Percentiles rank a stretch among this genome's conserved stretches.
phyloP scores from a whole-genome alignment of 192 early-diverging fungal genomes.

The Gamsiella multidivaricata region DNA sequence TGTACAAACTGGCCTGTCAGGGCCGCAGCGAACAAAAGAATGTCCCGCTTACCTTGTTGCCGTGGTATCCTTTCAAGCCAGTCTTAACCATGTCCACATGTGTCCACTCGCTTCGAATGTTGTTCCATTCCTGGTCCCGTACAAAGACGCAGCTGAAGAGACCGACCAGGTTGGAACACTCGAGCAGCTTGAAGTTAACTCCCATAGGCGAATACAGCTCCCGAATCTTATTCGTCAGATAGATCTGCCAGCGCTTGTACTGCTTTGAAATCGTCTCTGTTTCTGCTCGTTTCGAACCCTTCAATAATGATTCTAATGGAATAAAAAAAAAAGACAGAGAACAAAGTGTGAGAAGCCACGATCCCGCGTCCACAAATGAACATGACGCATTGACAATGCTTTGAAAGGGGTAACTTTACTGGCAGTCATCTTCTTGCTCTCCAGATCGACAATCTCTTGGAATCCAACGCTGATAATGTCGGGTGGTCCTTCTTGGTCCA shows the following conservation, averaged over 20 bases:
- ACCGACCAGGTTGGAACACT: constrained; percentile 88
- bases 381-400: too few relatives aligned
- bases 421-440: constrained; percentile 83
- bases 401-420: constrained; percentile 60
- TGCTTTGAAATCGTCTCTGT: constrained; percentile 72
- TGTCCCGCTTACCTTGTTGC: constrained; percentile 93
- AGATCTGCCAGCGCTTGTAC: constrained; percentile 87
- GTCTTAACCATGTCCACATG: constrained; percentile 88
- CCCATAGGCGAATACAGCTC: constrained; percentile 60
- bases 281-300: constrained; percentile 67
- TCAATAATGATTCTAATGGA: constrained; percentile 62
- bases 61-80: constrained; percentile 85
- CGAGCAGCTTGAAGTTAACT: constrained; percentile 67
- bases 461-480: constrained; percentile 86
- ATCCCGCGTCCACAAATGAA: too few relatives aligned
- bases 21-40: too few relatives aligned
- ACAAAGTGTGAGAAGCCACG: constrained; percentile 50
- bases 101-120: constrained; percentile 63
- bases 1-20: too few relatives aligned
- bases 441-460: constrained; percentile 90
- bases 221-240: constrained; percentile 70
- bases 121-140: constrained; percentile 61
- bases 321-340: neutral
- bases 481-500: constrained; percentile 63
- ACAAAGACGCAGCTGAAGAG: constrained; percentile 91